phyloP scores from a whole-genome alignment of 2,329 filamentous ascomycete species.

The Calonectria leucothoes region DNA sequence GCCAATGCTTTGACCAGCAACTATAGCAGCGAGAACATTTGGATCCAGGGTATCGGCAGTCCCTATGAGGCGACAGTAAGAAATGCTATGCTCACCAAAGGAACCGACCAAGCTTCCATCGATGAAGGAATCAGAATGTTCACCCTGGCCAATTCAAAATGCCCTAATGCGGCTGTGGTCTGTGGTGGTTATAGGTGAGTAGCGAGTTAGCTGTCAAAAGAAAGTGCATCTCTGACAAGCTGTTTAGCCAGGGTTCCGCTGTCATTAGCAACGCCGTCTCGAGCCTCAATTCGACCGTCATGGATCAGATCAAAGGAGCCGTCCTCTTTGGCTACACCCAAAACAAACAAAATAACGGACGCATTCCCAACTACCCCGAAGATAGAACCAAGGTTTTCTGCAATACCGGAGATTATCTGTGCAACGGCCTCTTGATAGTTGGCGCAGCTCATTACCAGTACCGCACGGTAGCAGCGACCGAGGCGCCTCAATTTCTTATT shows the following conservation, averaged over 20 bases:
- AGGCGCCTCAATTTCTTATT: conserved; percentile 3
- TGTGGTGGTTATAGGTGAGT: conserved; percentile 48
- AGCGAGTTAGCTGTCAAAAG: background rate
- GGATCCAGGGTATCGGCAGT: conserved; percentile 56
- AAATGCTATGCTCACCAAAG: conserved; percentile 48
- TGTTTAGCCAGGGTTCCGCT: conserved; percentile 51
- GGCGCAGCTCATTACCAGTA: conserved; percentile 42
- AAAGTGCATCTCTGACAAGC: background rate
- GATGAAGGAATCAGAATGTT: conserved; percentile 53
- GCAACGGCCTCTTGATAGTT: conserved; percentile 48
- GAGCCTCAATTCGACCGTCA: conserved; percentile 41
- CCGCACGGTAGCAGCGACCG: background rate
- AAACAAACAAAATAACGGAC: conserved; percentile 51
- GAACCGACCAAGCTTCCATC: conserved; percentile 50
- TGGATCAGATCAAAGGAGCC: conserved; percentile 48
- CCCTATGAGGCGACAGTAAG: conserved; percentile 48
- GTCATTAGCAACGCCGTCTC: conserved; percentile 52
- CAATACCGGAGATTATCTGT: conserved; percentile 47
- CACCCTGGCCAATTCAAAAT: conserved; percentile 51
- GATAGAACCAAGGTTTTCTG: conserved; percentile 50
- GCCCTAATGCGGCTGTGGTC: conserved; percentile 53
- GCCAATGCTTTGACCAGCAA: conserved; percentile 38
- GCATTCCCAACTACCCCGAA: conserved; percentile 49
- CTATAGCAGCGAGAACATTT: conserved; percentile 41
- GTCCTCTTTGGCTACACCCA: conserved; percentile 54